phyloP scores from a whole-genome alignment of 2,329 filamentous ascomycete species.

The Pyrenochaeta sp. region DNA sequence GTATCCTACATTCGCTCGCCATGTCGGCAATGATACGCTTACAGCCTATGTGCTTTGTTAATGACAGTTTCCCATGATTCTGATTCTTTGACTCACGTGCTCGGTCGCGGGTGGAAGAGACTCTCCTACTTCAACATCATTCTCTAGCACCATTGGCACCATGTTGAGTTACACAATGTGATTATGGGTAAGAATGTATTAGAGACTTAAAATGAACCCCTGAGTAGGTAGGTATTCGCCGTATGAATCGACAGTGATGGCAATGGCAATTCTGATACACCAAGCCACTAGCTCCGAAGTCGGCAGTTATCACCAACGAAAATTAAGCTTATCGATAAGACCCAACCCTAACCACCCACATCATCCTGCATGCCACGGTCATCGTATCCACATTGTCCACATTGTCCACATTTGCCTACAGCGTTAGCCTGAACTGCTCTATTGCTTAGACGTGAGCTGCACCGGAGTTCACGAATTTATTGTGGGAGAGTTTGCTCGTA shows the following conservation, averaged over 20 bases:
- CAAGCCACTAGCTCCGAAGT: conserved; percentile 40
- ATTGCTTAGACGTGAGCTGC: not conserved
- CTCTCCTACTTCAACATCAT: conserved; percentile 50
- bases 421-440: not conserved
- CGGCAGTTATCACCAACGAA: conserved; percentile 32
- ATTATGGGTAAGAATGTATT: conserved; percentile 7
- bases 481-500: not conserved
- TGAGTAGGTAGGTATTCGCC: conserved; percentile 4
- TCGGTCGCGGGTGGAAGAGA: conserved; percentile 50
- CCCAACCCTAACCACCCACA: conserved; percentile 14
- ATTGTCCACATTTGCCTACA: not conserved
- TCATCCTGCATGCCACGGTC: not conserved
- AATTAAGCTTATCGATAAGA: conserved; percentile 48
- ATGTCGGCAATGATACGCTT: conserved; percentile 94
- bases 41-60: conserved; percentile 71
- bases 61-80: conserved; percentile 1
- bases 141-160: conserved; percentile 38
- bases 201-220: conserved; percentile 4
- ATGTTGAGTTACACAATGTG: conserved; percentile 21
- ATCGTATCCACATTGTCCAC: not conserved
- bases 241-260: conserved; percentile 19
- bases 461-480: not conserved
- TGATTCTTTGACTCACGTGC: conserved; percentile 46
- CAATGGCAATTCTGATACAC: conserved; percentile 18
- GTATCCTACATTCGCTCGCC: conserved; percentile 89